A percentile compares a stretch with the other conserved stretches of the same genome.
Conservation (phyloP, 345 rosid species). For the Laguncularia racemosa region DNA sequence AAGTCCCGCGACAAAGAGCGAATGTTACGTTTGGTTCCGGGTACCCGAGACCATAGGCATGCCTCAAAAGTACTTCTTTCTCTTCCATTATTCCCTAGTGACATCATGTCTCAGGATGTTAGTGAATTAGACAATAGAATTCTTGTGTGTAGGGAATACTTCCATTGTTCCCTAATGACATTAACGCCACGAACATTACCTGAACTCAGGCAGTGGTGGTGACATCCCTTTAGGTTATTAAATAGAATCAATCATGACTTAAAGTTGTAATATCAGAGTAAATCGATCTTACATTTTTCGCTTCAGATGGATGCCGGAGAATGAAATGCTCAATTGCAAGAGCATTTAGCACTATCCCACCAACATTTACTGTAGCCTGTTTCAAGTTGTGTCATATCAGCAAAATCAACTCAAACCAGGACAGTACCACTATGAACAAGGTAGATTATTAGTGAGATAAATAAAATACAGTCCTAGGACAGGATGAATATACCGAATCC, state of each 20-base stretch:
- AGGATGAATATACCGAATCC: not conserved
- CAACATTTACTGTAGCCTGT: conserved; percentile 78
- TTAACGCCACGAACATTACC: too few species aligned
- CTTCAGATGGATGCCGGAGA: conserved; percentile 71
- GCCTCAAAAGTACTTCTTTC: conserved; percentile 69
- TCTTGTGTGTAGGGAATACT: not conserved
- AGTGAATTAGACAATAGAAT: not conserved
- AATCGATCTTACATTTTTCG: conserved; percentile 43
- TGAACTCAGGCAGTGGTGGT: too few species aligned
- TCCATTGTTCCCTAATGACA: too few species aligned
- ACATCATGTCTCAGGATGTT: not conserved
- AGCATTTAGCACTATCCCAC: conserved; percentile 85
- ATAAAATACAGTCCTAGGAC: not conserved
- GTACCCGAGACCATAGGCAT: conserved; percentile 79
- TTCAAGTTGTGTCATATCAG: not conserved
- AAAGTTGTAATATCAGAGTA: not conserved
- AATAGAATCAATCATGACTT: too few species aligned
- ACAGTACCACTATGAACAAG: not conserved
- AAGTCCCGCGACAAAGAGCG: conserved; percentile 84
- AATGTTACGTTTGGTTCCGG: conserved; percentile 87
- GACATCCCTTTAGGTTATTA: too few species aligned
- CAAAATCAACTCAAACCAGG: not conserved
- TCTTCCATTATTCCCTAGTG: conserved; percentile 53
- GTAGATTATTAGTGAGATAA: not conserved
- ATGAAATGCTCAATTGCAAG: conserved; percentile 88